Base-by-base conservation (phyloP, 2,329 filamentous ascomycete species). In the Colletotrichum truncatum region DNA sequence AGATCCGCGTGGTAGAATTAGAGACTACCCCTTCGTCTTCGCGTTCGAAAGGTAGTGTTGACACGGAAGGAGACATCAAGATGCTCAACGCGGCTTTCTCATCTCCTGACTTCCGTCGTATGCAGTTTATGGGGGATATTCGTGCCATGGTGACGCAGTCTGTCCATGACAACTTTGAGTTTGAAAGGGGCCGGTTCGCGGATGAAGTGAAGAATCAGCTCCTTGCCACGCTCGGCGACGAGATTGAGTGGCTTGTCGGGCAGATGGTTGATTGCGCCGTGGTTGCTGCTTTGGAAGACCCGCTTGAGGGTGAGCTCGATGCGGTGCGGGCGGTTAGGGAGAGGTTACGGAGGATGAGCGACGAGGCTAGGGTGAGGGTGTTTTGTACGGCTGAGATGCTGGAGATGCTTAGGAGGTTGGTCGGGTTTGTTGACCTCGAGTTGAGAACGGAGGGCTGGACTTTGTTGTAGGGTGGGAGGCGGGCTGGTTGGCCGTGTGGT, bases 311-410 rank as follows among this genome's bases (percentile, higher is more conserved):
- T 11, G 62, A 65, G 41, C n/a, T 36, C 0, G 62, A 38, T 4
- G 41, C 34, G 2, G 49, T 65, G n/a, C 14, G 32, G 12, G 30
- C 57, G 0, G 57, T 54, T 0, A 26, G 62, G 41, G 62, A 65
- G 48, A n/a, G 57, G 56, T 7, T 65, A 21, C 23, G n/a, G 21
- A 39, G 41, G 14, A 49, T 65, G 62, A 49, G 62, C 3, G 21
- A 54, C 4, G 49, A 49, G 21, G 62, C n/a, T n/a, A 21, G 32
- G 6, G 32, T 30, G 12, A 30, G 39, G 16, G 39, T 65, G 26
- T 62, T 65, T 36, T 65, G 62, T n/a, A 65, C 57, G n/a, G 14
- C 32, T 16, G 62, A 65, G 32, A 61, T 65, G 56, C 11, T 61
- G 7, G 26, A 12, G 12, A 3, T 65, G 8, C 10, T 65, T 9